phyloP scores from a whole-genome alignment of 2,329 filamentous ascomycete genomes.

The Cercospora zeae-maydis region DNA sequence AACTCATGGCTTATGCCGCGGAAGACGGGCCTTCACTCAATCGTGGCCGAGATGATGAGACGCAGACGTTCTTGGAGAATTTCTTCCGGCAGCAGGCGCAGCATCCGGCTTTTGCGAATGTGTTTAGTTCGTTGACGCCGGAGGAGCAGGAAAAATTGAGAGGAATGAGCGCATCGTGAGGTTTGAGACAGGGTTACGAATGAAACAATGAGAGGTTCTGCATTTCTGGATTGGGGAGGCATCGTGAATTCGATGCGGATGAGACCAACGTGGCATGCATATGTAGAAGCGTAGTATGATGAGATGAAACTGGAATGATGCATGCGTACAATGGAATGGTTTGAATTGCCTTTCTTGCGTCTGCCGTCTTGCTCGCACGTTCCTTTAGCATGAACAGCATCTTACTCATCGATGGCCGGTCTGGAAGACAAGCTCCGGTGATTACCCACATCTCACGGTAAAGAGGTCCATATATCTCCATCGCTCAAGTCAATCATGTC shows the following conservation, averaged over 20 bases:
- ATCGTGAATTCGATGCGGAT: background rate
- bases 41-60: slow-evolving; percentile 82
- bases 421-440: too few species aligned
- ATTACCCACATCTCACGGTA: too few species aligned
- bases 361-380: too few species aligned
- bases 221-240: background rate
- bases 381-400: too few species aligned
- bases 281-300: background rate
- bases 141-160: slow-evolving; percentile 54
- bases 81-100: slow-evolving; percentile 65
- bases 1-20: slow-evolving; percentile 74
- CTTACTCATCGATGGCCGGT: too few species aligned
- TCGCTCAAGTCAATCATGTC: too few species aligned
- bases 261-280: background rate
- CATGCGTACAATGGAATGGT: background rate
- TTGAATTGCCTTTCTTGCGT: background rate
- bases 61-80: slow-evolving; percentile 74
- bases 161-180: slow-evolving; percentile 27
- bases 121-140: slow-evolving; percentile 53
- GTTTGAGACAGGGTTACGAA: background rate
- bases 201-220: background rate
- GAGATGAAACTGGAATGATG: background rate
- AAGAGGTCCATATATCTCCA: too few species aligned
- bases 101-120: slow-evolving; percentile 53
- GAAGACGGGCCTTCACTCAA: slow-evolving; percentile 46